Conservation (phyloP, 768 basidiomycete species). For the Suillus occidentalis region DNA sequence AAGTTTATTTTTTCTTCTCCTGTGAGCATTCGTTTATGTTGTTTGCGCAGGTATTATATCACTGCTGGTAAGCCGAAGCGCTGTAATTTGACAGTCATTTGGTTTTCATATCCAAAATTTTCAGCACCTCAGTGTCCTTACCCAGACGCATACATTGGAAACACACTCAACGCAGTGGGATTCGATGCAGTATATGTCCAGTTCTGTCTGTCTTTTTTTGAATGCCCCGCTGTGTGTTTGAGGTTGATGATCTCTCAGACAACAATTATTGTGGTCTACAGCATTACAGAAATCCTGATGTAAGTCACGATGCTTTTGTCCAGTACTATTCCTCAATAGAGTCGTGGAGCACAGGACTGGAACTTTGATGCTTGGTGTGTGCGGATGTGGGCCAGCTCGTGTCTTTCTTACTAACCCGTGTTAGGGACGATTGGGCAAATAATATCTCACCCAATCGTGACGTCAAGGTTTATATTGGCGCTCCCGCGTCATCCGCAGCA, state of each 20-base stretch:
- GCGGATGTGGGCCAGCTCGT: neutral
- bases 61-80: conserved; percentile 34
- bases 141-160: conserved; percentile 46
- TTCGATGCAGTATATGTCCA: conserved; percentile 55
- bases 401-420: conserved; percentile 11
- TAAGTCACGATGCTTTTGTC: conserved; percentile 3
- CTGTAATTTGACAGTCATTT: neutral
- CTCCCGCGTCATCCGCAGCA: conserved; percentile 42
- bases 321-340: neutral
- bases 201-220: conserved; percentile 34
- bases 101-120: neutral
- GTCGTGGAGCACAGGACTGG: conserved; percentile 37
- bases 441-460: conserved; percentile 21
- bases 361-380: conserved; percentile 35
- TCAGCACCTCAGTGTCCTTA: conserved; percentile 45
- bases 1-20: conserved; percentile 4
- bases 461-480: conserved; percentile 45
- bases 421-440: conserved; percentile 48
- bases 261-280: neutral
- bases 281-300: neutral
- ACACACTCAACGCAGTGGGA: conserved; percentile 40
- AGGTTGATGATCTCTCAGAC: neutral
- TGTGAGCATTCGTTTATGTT: conserved; percentile 5
- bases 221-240: conserved; percentile 14
- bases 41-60: conserved; percentile 38